Percentiles rank a stretch among this genome's conserved stretches.
phyloP scores from a whole-genome alignment of 495 filamentous ascomycete genomes.

The Schizothecium vesticola region DNA sequence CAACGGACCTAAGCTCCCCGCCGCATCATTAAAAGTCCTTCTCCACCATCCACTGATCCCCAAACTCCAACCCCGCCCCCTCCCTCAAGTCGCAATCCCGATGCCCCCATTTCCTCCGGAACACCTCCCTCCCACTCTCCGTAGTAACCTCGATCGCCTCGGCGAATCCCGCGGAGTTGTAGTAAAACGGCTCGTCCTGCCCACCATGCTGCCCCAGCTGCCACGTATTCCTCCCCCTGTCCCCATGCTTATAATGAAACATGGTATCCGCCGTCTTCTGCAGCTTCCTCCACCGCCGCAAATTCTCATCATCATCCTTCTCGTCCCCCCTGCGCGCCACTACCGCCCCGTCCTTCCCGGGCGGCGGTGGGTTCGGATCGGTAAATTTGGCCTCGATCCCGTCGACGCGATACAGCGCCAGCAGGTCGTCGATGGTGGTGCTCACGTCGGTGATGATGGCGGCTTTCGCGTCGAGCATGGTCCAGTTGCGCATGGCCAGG shows the following conservation, averaged over 20 bases:
- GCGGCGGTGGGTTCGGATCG: conserved; percentile 37
- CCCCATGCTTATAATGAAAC: conserved; percentile 37
- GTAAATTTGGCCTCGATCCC: conserved; percentile 27
- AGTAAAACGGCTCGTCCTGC: conserved; percentile 54
- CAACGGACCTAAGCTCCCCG: not conserved
- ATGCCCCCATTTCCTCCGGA: conserved; percentile 52
- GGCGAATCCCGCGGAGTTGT: conserved; percentile 48
- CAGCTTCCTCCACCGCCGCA: conserved; percentile 7
- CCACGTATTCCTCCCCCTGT: conserved; percentile 51
- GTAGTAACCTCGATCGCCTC: conserved; percentile 47
- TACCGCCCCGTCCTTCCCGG: conserved; percentile 21
- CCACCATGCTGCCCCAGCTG: conserved; percentile 52
- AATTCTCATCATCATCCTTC: conserved; percentile 1
- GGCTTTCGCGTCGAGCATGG: conserved; percentile 38
- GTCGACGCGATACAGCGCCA: conserved; percentile 43
- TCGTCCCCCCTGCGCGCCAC: not conserved
- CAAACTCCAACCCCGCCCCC: conserved; percentile 34
- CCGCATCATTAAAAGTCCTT: conserved; percentile 30
- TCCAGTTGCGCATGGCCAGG: conserved; percentile 48
- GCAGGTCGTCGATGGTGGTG: conserved; percentile 39
- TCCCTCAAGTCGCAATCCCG: conserved; percentile 43
- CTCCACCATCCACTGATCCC: conserved; percentile 49
- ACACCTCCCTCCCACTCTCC: conserved; percentile 47
- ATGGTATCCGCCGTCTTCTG: conserved; percentile 17
- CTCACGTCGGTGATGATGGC: conserved; percentile 53